Conservation (phyloP, 495 filamentous ascomycete species). For the Lasiosphaeria miniovina region DNA sequence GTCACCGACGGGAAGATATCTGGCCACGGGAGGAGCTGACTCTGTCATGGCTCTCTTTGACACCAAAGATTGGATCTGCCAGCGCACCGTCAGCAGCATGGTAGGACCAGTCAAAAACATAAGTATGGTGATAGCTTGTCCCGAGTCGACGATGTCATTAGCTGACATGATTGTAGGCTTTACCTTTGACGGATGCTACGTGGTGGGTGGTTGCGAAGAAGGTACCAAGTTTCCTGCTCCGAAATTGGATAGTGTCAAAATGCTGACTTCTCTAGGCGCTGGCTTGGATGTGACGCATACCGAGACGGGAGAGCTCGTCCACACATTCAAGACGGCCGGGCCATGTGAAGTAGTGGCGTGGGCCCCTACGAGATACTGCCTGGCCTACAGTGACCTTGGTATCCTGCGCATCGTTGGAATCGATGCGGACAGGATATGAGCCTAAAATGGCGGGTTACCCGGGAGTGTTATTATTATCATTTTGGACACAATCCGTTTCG, state of each 20-base stretch:
- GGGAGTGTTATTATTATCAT: no score
- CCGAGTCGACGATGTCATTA: not conserved
- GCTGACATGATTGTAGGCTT: conserved; percentile 49
- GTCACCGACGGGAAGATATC: conserved; percentile 71
- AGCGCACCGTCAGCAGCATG: conserved; percentile 72
- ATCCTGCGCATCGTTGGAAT: conserved; percentile 79
- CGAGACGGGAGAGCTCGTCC: conserved; percentile 82
- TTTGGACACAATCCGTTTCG: no score
- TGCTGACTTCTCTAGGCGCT: conserved; percentile 31
- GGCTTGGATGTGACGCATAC: conserved; percentile 76
- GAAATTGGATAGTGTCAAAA: not conserved
- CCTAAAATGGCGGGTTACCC: not conserved
- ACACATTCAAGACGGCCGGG: conserved; percentile 68
- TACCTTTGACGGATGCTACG: conserved; percentile 84
- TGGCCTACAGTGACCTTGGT: conserved; percentile 82
- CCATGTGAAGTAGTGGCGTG: conserved; percentile 71
- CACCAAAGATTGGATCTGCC: conserved; percentile 86
- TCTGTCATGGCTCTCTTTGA: conserved; percentile 89
- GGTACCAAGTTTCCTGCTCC: conserved; percentile 36
- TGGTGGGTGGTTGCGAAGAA: conserved; percentile 84
- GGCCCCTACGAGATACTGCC: conserved; percentile 85
- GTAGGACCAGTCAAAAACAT: conserved; percentile 78
- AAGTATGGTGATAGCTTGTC: conserved; percentile 40
- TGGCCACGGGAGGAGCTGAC: conserved; percentile 88
- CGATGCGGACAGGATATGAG: conserved; percentile 41